phyloP scores from a whole-genome alignment of 2,329 filamentous ascomycete genomes.

The Thelonectria rubi region DNA sequence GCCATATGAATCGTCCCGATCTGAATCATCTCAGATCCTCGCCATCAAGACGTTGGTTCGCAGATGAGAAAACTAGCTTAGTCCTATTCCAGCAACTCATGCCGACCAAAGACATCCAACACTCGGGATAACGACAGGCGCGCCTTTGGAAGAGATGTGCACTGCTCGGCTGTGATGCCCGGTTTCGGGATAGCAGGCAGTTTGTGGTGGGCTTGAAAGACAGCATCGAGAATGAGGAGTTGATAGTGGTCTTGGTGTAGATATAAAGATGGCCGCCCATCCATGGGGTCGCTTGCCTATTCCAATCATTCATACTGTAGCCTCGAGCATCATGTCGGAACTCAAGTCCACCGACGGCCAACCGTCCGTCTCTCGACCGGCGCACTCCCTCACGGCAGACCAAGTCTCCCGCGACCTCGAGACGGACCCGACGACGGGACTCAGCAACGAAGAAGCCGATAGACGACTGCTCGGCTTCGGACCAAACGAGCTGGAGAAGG shows the following conservation, averaged over 20 bases:
- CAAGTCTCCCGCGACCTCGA: conserved; percentile 63
- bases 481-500: conserved; percentile 69
- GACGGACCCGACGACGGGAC: conserved; percentile 65
- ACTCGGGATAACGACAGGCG: too few relatives aligned
- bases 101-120: not conserved
- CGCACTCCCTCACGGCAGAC: conserved; percentile 67
- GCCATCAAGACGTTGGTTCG: not conserved
- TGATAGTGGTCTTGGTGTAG: not conserved
- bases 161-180: not conserved
- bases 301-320: too few relatives aligned
- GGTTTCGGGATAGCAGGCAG: not conserved
- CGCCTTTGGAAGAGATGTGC: not conserved
- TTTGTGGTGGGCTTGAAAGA: not conserved
- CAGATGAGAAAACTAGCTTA: not conserved
- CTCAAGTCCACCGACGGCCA: conserved; percentile 40
- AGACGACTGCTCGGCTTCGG: conserved; percentile 65
- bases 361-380: conserved; percentile 65
- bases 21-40: not conserved
- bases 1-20: too few relatives aligned
- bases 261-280: not conserved
- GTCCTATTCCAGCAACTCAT: conserved; percentile 1
- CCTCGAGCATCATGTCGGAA: not conserved
- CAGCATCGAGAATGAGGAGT: not conserved
- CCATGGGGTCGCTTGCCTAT: too few relatives aligned
- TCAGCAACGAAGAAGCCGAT: conserved; percentile 63